Evolutionary conservation across 2,329 filamentous ascomycete species (phyloP), one percentile per base, ranked within the genome.

Genomic region (Orbilia ellipsospora): DNA sequence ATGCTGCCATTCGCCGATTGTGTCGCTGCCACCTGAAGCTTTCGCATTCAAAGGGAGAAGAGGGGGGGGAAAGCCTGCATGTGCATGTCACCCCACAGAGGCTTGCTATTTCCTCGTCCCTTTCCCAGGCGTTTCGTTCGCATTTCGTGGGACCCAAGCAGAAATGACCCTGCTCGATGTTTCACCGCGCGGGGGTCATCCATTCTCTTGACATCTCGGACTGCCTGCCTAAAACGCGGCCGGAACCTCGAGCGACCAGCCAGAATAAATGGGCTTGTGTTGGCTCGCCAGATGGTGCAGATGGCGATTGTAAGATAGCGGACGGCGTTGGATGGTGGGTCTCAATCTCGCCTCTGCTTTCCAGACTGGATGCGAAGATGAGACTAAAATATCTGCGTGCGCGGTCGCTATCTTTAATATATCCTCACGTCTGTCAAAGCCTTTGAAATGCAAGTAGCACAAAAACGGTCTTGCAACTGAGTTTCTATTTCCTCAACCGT

Each of bases 191-290:
- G 70, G 70, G 70, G 67, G 64, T 42, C 69, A 50, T 20, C 69
- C 50, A 56, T 44, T 57, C 57, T 63, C 59, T 44, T 68, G 57
- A 54, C 57, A 68, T 44, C 64, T 74, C 64, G 57, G 42, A 64
- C 63, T 74, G 70, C 70, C 70, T 74, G 70, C 70, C 70, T 74
- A 68, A 74, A 74, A 74, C 63, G 52, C 69, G 62, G 69, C 69
- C 69, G 69, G 69, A 57, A 61, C 68, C 69, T 60, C 56, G 62
- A 65, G 60, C 60, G 20, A 73, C 50, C 55, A 26, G 52, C 31
- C 44, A 40, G 26, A 57, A 44, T 50, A 26, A 18, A 18, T 61
- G 48, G 4, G 36, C 23, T 44, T 60, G 68, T 52, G 54, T 61
- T 60, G 61, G 16, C 61, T 31, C 42, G 4, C 13, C 10, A 36